Base-by-base conservation (phyloP, 2,329 filamentous ascomycete genomes). In the Ceratocystis huliohia region DNA sequence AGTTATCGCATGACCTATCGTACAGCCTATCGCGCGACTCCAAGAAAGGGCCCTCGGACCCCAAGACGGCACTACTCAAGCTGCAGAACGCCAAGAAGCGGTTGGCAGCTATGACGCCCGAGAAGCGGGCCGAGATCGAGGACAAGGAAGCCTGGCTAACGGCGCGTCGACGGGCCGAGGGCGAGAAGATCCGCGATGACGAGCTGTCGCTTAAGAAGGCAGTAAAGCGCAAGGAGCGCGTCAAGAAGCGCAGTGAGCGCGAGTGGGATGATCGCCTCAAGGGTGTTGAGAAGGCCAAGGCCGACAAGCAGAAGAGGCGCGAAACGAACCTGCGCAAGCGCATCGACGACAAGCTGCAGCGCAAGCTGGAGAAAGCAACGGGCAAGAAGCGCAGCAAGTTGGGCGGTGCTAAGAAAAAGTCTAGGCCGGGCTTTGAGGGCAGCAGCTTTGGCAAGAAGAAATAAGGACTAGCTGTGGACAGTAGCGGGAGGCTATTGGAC, bases 71-170 rank as follows among this genome's bases (percentile, higher is more conserved):
- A 5, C 84, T 99, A n/a, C 82, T 88, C 71, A 89, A 89, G 64
- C 85, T 90, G 0, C 87, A 96, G 76, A 89, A 90, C 73, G 93
- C 96, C 76, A 88, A 92, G 77, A 85, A 87, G 72, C 87, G 91
- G 33, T 78, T 97, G 37, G 82, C 86, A 57, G 82, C 79, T 33
- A 83, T 96, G 72, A 88, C 93, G 71, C 84, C 87, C 0, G 83
- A 85, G 70, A 96, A 96, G 78, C 88, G 88, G 66, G 86, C 86
- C 69, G 89, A 96, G 68, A 87, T 97, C 57, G 86, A 91, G 68
- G 90, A 96, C 76, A 97, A 97, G 79, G 93, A 99, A 72, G 80
- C 87, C 67, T 99, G 94, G 94, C 80, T 96, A 68, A 93, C 89
- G 61, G 94, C 94, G 1, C 88, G 93, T 76, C 90, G 91, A 76